Evolutionary conservation across 1,139 yeast genomes (phyloP), one percentile per base, ranked within the genome.

Genomic region (Yamadazyma friedrichii): DNA sequence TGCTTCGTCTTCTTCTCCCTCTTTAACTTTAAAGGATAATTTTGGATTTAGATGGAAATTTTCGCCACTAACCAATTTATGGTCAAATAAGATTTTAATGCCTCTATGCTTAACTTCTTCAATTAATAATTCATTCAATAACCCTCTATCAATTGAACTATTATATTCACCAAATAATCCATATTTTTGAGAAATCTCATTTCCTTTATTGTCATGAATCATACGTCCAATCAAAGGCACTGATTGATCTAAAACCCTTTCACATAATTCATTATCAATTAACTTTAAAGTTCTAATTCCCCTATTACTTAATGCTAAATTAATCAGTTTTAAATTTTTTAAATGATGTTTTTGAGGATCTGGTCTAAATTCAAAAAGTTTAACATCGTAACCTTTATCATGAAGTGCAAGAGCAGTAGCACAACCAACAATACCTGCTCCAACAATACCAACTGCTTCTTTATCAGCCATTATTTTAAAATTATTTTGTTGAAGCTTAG

Each of bases 391-490:
- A n/a, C 96, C 96, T 45, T 78, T 74, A 42, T 80, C 70, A 3
- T 83, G 79, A 37, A 91, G 74, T 0, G 93, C 95, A 17, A 91
- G 62, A 0, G 96, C 95, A 0, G 93, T 78, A n/a, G 88, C 69
- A 42, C 94, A 78, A 1, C 98, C 98, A 3, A 91, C 97, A 3
- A 88, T 77, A 0, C 98, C 98, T 1, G 95, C 96, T 1, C 94
- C 91, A 11, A 83, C 76, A 30, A 84, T 70, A 1, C 79, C 86
- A 10, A 81, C 59, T 8, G 4, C 57, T 55, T 33, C 16, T 15
- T 28, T 36, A 8, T 24, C 15, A 24, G 9, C n/a, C 33, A 24
- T 31, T 15, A n/a, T 35, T 15, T 31, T 30, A 30, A 30, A 28
- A 11, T 28, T 12, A n/a, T 12, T 3, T 28, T 28, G 12, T 9